Base-by-base conservation (phyloP, 2,329 filamentous ascomycete genomes). In the Cadophora malorum region DNA sequence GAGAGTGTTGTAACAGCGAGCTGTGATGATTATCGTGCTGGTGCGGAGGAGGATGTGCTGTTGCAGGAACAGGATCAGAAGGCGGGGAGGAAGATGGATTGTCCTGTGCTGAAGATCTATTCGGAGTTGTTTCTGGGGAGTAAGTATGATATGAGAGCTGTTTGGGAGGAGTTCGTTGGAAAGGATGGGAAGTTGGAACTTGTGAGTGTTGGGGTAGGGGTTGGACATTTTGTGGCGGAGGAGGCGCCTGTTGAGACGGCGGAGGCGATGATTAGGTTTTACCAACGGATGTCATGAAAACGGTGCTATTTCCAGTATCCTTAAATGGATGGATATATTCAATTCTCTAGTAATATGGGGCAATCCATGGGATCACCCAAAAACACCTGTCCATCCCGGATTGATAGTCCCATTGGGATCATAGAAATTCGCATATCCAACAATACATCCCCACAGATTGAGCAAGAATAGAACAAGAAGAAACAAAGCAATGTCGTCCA, bases 21-120 rank as follows among this genome's bases (percentile, higher is more conserved):
- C 33, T 83, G 81, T 70, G 81, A 81, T 63, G 83, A 86, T 73
- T 86, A 85, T 68, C 75, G 79, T 19, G 80, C 81, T 4, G 82
- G 79, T 1, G 80, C 82, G 0, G 71, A 71, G 19, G 77, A 78
- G 31, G 84, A 86, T 71, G 77, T 79, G 10, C 74, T 77, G 19
- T 75, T 79, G 70, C 82, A 85, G 76, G 77, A 76, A 55, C 74
- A 76, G 28, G 84, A 85, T 73, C 82, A 85, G 73, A 75, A 76
- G 59, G 75, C 72, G 1, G 82, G 81, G 3, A 76, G 78, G 70
- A 84, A 82, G 73, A 75, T 86, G 2, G 73, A 76, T 28, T 73
- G 80, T 25, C 80, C 80, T 21, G 75, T 79, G 16, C 69, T 85
- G 69, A 79, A 84, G 12, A 73, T 84, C 67, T 85, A 82, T 70